Base-by-base conservation (phyloP, 2,329 filamentous ascomycete species). In the Fusarium irregulare region DNA sequence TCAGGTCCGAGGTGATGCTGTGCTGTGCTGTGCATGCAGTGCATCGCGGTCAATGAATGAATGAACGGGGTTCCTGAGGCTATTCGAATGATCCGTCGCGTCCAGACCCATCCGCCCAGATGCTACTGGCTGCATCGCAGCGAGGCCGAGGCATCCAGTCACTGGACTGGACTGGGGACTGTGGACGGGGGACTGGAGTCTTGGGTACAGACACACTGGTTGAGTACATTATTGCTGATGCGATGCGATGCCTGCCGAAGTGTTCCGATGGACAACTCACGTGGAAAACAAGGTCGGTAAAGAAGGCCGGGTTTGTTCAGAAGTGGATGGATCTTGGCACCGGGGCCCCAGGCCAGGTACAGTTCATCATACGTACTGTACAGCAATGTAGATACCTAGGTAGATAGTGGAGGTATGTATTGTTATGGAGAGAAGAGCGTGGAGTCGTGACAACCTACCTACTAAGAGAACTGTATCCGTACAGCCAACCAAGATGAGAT, bases 211-310 rank as follows among this genome's bases (percentile, higher is more conserved):
- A 37, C 34, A 37, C 34, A 37, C 34, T 37, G 34, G 10, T n/a
- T 37, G 34, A 37, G 34, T 37, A 37, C 34, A 37, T 23, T n/a
- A 41, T 37, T 41, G 32, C 23, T 41, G 28, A 28, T 28, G 28
- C 28, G 49, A 53, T 37, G 34, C 25, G 32, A 46, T 53, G 55
- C 28, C 44, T 66, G 47, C 30, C 37, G 56, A 51, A 60, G 61
- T 66, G 63, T 66, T 66, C 61, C 61, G 55, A 66, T 44, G 28
- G 18, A 41, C 37, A 60, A 9, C 55, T 66, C 63, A 66, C 63
- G 63, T 66, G 63, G 55, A 51, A 54, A 32, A 16, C 47, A 40
- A 55, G 63, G 63, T 55, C 48, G 62, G 30, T 48, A 48, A 66
- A 55, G 40, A 30, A 66, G 48, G 48, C 63, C 61, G 61, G 23